These are phyloP conservation scores for Diplodia mutila DNA, from an alignment of 2,329 filamentous ascomycete species.

Conservation along the genomic window DNA sequence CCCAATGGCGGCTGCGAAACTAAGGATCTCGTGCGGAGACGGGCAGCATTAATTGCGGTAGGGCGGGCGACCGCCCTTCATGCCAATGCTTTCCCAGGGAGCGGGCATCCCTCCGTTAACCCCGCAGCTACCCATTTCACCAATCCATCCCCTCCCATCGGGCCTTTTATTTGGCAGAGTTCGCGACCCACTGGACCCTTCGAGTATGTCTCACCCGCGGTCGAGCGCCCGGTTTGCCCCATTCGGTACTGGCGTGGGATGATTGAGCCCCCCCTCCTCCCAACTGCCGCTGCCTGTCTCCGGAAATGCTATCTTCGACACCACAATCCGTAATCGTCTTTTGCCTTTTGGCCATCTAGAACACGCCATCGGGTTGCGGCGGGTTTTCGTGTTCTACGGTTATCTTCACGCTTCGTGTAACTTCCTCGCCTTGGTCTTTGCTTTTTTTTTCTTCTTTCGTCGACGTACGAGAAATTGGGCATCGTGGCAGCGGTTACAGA, in stretches of 20 bases:
- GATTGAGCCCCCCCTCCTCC: too few relatives aligned
- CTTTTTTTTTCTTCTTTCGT: background rate
- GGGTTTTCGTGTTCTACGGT: background rate
- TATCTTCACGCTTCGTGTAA: background rate
- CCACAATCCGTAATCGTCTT: too few relatives aligned
- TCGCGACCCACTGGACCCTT: too few relatives aligned
- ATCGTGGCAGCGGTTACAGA: background rate
- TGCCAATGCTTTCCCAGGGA: background rate
- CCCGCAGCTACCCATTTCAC: background rate
- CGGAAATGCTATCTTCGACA: too few relatives aligned
- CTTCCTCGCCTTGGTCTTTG: background rate
- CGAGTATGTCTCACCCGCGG: too few relatives aligned
- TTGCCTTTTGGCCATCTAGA: too few relatives aligned
- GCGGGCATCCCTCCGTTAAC: background rate
- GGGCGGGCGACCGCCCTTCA: background rate
- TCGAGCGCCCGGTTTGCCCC: too few relatives aligned
- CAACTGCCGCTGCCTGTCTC: too few relatives aligned
- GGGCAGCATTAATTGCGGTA: background rate
- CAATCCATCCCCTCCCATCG: background rate
- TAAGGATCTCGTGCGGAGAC: background rate
- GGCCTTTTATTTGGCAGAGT: background rate
- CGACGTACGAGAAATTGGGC: background rate
- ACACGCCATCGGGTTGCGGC: background rate
- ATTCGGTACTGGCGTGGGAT: too few relatives aligned
- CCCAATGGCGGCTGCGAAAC: background rate